A percentile compares a stretch with the other conserved stretches of the same genome.
Evolutionary conservation across 2,329 filamentous ascomycete species (phyloP).

Genomic region (Lachnellula arida): DNA sequence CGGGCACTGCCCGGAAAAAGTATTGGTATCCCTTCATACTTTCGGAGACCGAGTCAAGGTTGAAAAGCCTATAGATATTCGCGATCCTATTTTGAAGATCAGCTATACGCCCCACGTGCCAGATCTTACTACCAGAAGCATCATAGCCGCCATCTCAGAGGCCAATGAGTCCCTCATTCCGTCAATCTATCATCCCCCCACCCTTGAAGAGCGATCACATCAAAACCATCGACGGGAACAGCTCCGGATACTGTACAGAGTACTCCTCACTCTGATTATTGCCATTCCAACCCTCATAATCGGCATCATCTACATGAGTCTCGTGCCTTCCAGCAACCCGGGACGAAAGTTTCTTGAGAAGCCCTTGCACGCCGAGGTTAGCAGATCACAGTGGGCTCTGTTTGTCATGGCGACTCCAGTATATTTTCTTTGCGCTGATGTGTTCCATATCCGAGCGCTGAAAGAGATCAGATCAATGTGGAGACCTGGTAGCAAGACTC

Average conservation of each 20-base stretch:
- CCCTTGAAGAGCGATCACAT: conserved; percentile 75
- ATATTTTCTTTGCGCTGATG: conserved; percentile 80
- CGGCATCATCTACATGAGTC: conserved; percentile 86
- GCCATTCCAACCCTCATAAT: conserved; percentile 82
- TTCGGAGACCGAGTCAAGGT: conserved; percentile 48
- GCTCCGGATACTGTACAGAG: conserved; percentile 62
- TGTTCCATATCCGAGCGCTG: conserved; percentile 74
- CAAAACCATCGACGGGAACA: conserved; percentile 68
- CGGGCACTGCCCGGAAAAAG: conserved; percentile 60
- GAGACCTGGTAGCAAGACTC: conserved; percentile 68
- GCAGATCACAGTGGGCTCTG: conserved; percentile 71
- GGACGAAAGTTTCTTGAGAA: conserved; percentile 63
- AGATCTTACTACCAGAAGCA: conserved; percentile 67
- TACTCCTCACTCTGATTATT: conserved; percentile 62
- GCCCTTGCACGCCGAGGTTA: conserved; percentile 67
- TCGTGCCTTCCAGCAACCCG: conserved; percentile 57
- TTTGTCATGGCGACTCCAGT: conserved; percentile 80
- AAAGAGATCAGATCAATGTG: conserved; percentile 77
- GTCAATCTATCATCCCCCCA: conserved; percentile 73
- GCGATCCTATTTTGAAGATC: conserved; percentile 64
- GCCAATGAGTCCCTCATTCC: conserved; percentile 62
- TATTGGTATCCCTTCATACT: conserved; percentile 48
- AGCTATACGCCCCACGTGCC: conserved; percentile 66
- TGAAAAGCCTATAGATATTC: conserved; percentile 48
- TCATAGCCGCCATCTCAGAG: conserved; percentile 62